Evolutionary conservation across 192 early-diverging fungal genomes (phyloP), one percentile per base, ranked within the genome.

Genomic region (Coemansia sp.): DNA sequence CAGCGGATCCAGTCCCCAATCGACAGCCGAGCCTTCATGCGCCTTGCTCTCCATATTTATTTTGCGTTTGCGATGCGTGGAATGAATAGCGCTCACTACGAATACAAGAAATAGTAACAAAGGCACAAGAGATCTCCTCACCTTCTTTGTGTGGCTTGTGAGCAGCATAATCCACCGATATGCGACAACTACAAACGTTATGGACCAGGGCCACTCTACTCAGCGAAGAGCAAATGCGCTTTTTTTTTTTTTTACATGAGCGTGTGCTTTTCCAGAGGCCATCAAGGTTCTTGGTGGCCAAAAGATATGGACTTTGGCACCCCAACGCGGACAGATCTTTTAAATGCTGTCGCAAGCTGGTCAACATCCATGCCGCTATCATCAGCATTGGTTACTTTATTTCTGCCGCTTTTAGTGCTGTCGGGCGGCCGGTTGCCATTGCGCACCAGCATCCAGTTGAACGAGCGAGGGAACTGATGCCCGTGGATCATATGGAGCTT

Each of bases 1-100:
- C 60, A 81, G 19, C 56, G 78, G 73, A 42, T 81, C 78, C 49
- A 81, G 69, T 19, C 78, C 78, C 73, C 74, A 81, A 20, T 69
- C 66, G 19, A 53, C 32, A 32, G 45, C 41, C 13, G 64, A 56
- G 32, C 62, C 17, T 19, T 41, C 29, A 46, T 57, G 70, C 22
- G 76, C 46, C 13, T 9, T 66, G 33, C 67, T 79, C 20, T 64
- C 42, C 20, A 79, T 53, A 49, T 65, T 65, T 69, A 76, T 76
- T 29, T 52, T 52, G 49, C 5, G 49, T 0, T 9, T 25, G 23
- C 17, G 7, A 15, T 48, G 15, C 45, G 19, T 19, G 45, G 17
- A 19, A 48, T 48, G 45, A 11, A 40, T 5, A 10, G 11, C 1
- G 7, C 9, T 6, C 11, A 11, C 38, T 40, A 40, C 7, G 7